Evolutionary conservation across 768 basidiomycete species (phyloP).

Genomic region (Lactarius trivialis): DNA sequence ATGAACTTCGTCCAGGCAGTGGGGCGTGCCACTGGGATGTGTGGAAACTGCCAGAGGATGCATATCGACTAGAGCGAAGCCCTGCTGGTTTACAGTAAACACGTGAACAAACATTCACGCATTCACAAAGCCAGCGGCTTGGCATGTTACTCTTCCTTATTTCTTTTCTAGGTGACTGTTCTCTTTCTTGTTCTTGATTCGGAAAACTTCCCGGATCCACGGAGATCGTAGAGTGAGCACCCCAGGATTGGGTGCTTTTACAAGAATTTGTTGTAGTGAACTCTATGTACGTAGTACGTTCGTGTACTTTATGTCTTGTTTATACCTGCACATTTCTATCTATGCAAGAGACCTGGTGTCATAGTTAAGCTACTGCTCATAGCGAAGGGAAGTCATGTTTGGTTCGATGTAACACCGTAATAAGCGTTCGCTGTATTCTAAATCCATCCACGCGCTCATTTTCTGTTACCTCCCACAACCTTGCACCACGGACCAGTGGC

Average conservation of each 20-base stretch:
- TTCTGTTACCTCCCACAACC: too few species aligned
- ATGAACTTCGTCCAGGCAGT: constrained; percentile 56
- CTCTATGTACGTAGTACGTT: too few species aligned
- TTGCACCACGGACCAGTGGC: too few species aligned
- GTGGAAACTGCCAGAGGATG: constrained; percentile 57
- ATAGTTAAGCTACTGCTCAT: too few species aligned
- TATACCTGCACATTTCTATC: not conserved
- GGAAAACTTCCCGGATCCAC: not conserved
- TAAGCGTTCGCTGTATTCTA: too few species aligned
- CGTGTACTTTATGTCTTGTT: not conserved
- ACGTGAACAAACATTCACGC: not conserved
- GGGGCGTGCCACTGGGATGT: constrained; percentile 57
- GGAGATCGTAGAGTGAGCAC: not conserved
- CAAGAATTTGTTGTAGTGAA: not conserved
- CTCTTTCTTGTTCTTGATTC: not conserved
- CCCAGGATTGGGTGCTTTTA: not conserved
- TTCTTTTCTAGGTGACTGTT: not conserved
- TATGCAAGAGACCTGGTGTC: too few species aligned
- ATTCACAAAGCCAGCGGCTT: not conserved
- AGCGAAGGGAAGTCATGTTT: too few species aligned
- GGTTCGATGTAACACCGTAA: too few species aligned
- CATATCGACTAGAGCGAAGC: constrained; percentile 28
- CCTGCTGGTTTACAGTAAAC: not conserved
- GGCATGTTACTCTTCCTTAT: not conserved
- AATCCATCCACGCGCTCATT: too few species aligned